These are phyloP conservation scores for Hygrophila difformis DNA, from an alignment of 257 asterid species.

Conservation along the genomic window DNA sequence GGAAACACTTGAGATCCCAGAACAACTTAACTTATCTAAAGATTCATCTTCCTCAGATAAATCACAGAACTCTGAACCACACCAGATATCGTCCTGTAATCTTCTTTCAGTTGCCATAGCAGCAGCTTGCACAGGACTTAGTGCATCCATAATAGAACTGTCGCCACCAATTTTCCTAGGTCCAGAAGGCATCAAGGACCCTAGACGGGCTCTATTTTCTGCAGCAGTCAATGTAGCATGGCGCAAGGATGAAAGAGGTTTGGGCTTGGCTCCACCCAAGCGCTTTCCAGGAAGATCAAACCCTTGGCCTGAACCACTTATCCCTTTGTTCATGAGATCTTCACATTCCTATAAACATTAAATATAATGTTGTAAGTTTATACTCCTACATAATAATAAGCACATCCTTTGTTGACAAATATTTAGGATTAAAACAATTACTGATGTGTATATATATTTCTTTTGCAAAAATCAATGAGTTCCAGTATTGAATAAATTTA, in stretches of 20 bases:
- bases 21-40: slow-evolving; percentile 27
- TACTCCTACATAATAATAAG: no score
- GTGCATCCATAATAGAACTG: slow-evolving; percentile 57
- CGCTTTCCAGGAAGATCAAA: slow-evolving; percentile 88
- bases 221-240: slow-evolving; percentile 70
- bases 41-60: slow-evolving; percentile 49
- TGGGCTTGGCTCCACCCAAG: slow-evolving; percentile 59
- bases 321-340: slow-evolving; percentile 64
- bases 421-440: no score
- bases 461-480: no score
- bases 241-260: slow-evolving; percentile 54
- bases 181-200: slow-evolving; percentile 68
- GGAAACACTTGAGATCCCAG: slow-evolving; percentile 23
- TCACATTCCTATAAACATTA: slow-evolving; percentile 61
- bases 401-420: no score
- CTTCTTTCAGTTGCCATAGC: slow-evolving; percentile 99
- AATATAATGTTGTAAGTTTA: no score
- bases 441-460: no score
- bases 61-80: slow-evolving; percentile 69
- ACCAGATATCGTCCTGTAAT: slow-evolving; percentile 77
- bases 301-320: slow-evolving; percentile 73
- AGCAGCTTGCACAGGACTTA: slow-evolving; percentile 89
- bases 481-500: no score
- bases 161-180: slow-evolving; percentile 82
- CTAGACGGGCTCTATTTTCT: slow-evolving; percentile 68